These are phyloP conservation scores for Purshia tridentata DNA, from an alignment of 306 rosid species.

Conservation along the genomic window DNA sequence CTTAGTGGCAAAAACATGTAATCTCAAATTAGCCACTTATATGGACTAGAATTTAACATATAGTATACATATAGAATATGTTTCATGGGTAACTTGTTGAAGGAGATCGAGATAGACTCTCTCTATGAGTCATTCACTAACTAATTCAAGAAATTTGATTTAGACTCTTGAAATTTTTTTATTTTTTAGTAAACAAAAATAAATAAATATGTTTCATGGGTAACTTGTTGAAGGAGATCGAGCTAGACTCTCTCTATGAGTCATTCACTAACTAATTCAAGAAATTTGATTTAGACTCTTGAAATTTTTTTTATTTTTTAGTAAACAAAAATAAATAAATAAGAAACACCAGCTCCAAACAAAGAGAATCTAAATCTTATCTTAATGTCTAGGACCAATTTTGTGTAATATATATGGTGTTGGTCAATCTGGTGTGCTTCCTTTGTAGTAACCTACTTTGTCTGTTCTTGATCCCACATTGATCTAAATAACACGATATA, in stretches of 20 bases:
- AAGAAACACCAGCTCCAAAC: neutral
- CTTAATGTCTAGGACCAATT: neutral
- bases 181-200: neutral
- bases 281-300: neutral
- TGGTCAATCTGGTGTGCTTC: slow-evolving; percentile 7
- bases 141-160: too few species aligned
- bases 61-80: too few species aligned
- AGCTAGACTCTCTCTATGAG: too few species aligned
- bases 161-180: neutral
- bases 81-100: too few species aligned
- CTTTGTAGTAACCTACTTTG: neutral
- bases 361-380: neutral
- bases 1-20: neutral
- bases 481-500: neutral
- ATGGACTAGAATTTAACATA: neutral
- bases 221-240: too few species aligned
- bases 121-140: too few species aligned
- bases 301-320: neutral
- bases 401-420: neutral
- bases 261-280: too few species aligned
- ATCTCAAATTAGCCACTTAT: neutral
- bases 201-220: too few species aligned
- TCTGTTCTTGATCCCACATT: slow-evolving; percentile 1
- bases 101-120: too few species aligned
- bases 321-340: neutral